Conservation (phyloP, 2,329 filamentous ascomycete genomes). For the Ceratocystis smalleyi region DNA sequence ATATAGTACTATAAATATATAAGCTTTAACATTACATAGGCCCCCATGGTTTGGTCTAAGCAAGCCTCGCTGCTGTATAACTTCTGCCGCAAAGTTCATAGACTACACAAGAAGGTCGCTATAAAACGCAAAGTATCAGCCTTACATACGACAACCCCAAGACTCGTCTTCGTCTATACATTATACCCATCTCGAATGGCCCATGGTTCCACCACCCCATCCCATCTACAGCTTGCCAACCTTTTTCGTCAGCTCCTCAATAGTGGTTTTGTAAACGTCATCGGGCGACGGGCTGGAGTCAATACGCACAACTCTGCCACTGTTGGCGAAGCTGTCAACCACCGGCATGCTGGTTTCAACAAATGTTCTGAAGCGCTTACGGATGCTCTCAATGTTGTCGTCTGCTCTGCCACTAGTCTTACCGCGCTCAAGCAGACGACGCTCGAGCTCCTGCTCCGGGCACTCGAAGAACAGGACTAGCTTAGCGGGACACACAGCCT, state of each 20-base stretch:
- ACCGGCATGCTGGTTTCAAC: slow-evolving; percentile 96
- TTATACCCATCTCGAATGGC: background rate
- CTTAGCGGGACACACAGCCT: slow-evolving; percentile 65
- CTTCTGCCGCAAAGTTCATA: too few species aligned
- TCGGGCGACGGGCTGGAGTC: slow-evolving; percentile 54
- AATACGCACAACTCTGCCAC: slow-evolving; percentile 68
- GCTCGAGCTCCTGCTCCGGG: slow-evolving; percentile 75
- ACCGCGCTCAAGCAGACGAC: slow-evolving; percentile 68
- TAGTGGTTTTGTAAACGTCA: slow-evolving; percentile 40
- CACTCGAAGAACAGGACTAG: slow-evolving; percentile 93
- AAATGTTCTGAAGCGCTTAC: slow-evolving; percentile 90
- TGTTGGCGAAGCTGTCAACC: slow-evolving; percentile 63
- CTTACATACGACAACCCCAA: background rate
- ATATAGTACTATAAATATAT: background rate
- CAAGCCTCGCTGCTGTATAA: background rate
- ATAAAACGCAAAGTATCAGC: too few species aligned
- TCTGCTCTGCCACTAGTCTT: slow-evolving; percentile 84
- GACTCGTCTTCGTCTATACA: background rate
- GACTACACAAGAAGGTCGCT: too few species aligned
- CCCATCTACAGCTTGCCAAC: slow-evolving; percentile 26
- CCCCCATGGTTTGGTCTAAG: background rate
- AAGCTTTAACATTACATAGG: background rate
- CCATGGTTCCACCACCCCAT: too few species aligned
- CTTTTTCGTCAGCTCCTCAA: slow-evolving; percentile 33
- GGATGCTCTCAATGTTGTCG: slow-evolving; percentile 89